Conservation (phyloP, 257 asterid species). For the Gentiana straminea region DNA sequence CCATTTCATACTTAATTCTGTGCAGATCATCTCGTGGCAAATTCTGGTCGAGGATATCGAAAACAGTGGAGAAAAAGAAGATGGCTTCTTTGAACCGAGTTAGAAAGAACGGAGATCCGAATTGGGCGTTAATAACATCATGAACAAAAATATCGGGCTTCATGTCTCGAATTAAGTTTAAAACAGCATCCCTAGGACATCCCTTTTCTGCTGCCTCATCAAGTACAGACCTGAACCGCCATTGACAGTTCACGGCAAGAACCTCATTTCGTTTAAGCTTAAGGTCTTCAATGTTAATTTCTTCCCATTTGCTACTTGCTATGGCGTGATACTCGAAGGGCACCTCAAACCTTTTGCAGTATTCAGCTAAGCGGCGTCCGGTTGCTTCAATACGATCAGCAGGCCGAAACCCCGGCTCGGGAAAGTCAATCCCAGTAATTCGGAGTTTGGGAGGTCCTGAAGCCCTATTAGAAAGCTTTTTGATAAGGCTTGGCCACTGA, state of each 20-base stretch:
- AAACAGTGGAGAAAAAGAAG: constrained; percentile 4
- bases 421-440: constrained; percentile 13
- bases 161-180: constrained; percentile 10
- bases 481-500: constrained; percentile 71
- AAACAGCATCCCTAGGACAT: constrained; percentile 12
- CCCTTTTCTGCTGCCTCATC: constrained; percentile 10
- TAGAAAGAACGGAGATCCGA: constrained; percentile 7
- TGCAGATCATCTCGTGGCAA: not conserved
- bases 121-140: not conserved
- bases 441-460: constrained; percentile 15
- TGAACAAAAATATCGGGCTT: constrained; percentile 13
- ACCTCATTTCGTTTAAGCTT: constrained; percentile 7
- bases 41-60: constrained; percentile 7
- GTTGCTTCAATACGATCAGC: constrained; percentile 9
- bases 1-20: constrained; percentile 8
- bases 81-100: constrained; percentile 13
- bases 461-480: constrained; percentile 33
- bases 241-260: constrained; percentile 9
- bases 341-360: constrained; percentile 11
- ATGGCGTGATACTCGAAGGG: constrained; percentile 15
- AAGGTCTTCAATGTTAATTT: constrained; percentile 11
- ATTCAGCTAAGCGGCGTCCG: constrained; percentile 13
- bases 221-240: constrained; percentile 4
- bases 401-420: constrained; percentile 14
- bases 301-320: constrained; percentile 8